Percentiles rank a stretch among this genome's conserved stretches.
phyloP scores from a whole-genome alignment of 345 rosid genomes.

The Eucalyptus lansdowneana region DNA sequence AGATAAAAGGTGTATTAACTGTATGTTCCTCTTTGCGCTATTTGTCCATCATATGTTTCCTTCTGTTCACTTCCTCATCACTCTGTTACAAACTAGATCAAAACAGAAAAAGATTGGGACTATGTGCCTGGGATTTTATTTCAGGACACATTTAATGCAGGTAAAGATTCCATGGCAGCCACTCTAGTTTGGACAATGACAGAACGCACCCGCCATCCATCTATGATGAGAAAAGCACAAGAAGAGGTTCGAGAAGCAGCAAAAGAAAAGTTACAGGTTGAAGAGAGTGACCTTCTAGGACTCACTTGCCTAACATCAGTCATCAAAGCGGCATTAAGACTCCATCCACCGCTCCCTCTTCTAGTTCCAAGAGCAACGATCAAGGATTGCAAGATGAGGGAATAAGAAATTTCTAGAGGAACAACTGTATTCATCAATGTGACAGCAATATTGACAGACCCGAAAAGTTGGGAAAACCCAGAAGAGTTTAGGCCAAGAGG shows the following conservation, averaged over 20 bases:
- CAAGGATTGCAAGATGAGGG: slow-evolving; percentile 2
- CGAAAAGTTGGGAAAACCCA: slow-evolving; percentile 17
- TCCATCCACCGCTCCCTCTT: slow-evolving; percentile 23
- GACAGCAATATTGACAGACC: slow-evolving; percentile 7
- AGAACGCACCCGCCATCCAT: slow-evolving; percentile 14
- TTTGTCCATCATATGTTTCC: too few species aligned
- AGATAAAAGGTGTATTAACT: too few species aligned
- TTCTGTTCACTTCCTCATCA: not conserved
- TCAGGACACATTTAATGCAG: slow-evolving; percentile 35
- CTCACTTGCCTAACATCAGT: not conserved
- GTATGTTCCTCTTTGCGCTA: too few species aligned
- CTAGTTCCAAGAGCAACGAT: slow-evolving; percentile 23
- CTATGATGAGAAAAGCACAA: slow-evolving; percentile 9
- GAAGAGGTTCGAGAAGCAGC: slow-evolving; percentile 9
- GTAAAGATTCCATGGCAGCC: slow-evolving; percentile 17
- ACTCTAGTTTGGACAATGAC: slow-evolving; percentile 24
- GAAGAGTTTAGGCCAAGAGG: slow-evolving; percentile 28
- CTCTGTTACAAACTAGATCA: not conserved
- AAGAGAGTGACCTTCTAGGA: slow-evolving; percentile 13
- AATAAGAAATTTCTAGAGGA: slow-evolving; percentile 16
- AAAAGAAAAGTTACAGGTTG: not conserved
- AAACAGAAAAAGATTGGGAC: not conserved
- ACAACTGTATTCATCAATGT: slow-evolving; percentile 18
- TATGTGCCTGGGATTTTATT: not conserved
- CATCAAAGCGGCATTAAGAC: slow-evolving; percentile 12